Evolutionary conservation across 2,329 filamentous ascomycete species (phyloP).

Genomic region (Coleophoma crateriformis): DNA sequence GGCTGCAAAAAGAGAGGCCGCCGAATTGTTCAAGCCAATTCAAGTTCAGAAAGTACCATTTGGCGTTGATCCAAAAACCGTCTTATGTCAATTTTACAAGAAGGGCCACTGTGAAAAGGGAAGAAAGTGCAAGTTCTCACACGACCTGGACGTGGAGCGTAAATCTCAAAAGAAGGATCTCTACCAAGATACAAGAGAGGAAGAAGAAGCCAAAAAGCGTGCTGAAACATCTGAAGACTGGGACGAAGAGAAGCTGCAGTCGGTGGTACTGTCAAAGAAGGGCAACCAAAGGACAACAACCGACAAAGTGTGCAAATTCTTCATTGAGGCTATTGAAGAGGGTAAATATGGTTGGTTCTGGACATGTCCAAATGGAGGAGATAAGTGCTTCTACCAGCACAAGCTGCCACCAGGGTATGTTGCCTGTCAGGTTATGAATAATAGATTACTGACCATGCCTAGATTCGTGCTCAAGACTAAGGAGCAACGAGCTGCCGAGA

Average conservation of each 20-base stretch:
- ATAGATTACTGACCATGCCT: slow-evolving; percentile 3
- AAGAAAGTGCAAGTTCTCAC: slow-evolving; percentile 95
- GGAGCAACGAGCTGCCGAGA: slow-evolving; percentile 92
- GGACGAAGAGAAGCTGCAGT: slow-evolving; percentile 93
- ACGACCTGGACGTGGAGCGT: slow-evolving; percentile 82
- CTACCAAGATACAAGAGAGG: slow-evolving; percentile 76
- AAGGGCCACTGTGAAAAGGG: slow-evolving; percentile 97
- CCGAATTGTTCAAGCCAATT: slow-evolving; percentile 79
- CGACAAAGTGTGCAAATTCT: slow-evolving; percentile 99
- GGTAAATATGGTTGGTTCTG: slow-evolving; percentile 99
- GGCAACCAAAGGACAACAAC: slow-evolving; percentile 93
- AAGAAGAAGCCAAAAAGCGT: slow-evolving; percentile 74
- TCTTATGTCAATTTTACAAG: slow-evolving; percentile 94
- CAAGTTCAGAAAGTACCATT: slow-evolving; percentile 98
- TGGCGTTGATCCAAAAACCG: slow-evolving; percentile 95
- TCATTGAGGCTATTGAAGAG: slow-evolving; percentile 95
- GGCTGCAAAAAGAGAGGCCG: slow-evolving; percentile 72
- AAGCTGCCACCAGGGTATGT: slow-evolving; percentile 88
- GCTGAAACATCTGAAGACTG: slow-evolving; percentile 91
- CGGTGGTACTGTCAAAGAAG: slow-evolving; percentile 91
- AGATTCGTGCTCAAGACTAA: slow-evolving; percentile 97
- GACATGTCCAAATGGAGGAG: slow-evolving; percentile 91
- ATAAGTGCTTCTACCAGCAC: slow-evolving; percentile 99
- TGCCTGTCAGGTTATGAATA: not conserved
- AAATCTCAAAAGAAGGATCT: slow-evolving; percentile 90